Evolutionary conservation across 495 filamentous ascomycete species (phyloP).

Genomic region (Penicillium diatomitis): DNA sequence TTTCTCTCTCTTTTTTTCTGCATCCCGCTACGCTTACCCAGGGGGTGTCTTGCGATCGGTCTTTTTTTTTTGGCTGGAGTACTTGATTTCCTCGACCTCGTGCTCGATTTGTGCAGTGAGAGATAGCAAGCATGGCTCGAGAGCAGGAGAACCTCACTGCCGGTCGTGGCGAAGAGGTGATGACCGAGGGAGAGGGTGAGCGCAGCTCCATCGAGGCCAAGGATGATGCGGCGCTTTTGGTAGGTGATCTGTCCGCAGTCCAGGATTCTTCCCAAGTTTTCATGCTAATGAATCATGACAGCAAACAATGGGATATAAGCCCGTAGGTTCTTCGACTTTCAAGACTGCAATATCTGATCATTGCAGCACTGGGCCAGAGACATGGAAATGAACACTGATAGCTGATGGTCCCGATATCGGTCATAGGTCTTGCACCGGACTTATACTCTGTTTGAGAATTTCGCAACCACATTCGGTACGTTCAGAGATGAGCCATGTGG

Average conservation of each 20-base stretch:
- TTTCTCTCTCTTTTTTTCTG: no score
- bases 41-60: no score
- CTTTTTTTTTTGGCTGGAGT: background rate
- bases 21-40: no score
- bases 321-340: slow-evolving; percentile 22
- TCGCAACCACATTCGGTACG: slow-evolving; percentile 46
- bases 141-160: slow-evolving; percentile 17
- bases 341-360: slow-evolving; percentile 1
- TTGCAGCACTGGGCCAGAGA: no score
- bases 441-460: slow-evolving; percentile 44
- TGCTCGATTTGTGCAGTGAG: background rate
- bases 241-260: slow-evolving; percentile 10
- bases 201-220: slow-evolving; percentile 22
- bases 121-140: slow-evolving; percentile 5
- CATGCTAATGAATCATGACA: slow-evolving; percentile 16
- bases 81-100: background rate
- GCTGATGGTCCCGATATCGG: background rate
- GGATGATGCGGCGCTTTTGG: slow-evolving; percentile 38
- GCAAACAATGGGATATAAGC: slow-evolving; percentile 42
- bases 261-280: background rate
- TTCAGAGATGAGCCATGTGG: background rate
- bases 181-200: slow-evolving; percentile 19
- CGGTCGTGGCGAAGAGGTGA: slow-evolving; percentile 16
- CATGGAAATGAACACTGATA: background rate
- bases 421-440: slow-evolving; percentile 38